Percentiles rank a stretch among this genome's conserved stretches.
phyloP scores from a whole-genome alignment of 805 yeast genomes.

The Kazachstania kunashirensis region DNA sequence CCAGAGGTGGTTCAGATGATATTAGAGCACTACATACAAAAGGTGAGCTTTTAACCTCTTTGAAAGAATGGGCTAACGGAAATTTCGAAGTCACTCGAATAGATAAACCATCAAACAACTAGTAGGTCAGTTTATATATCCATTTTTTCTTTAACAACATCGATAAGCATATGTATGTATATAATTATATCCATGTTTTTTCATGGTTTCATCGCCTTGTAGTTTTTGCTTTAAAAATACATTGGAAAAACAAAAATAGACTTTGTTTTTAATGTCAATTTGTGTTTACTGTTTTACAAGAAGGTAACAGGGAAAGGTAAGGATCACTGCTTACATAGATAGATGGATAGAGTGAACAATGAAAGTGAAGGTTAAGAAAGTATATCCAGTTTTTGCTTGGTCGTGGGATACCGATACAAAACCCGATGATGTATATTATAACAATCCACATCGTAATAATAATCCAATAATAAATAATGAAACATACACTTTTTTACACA shows the following conservation, averaged over 20 bases:
- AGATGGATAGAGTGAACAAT: conserved; percentile 10
- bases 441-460: conserved; percentile 2
- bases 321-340: too few relatives aligned
- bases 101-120: conserved; percentile 17
- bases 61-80: conserved; percentile 32
- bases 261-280: too few relatives aligned
- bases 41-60: conserved; percentile 41
- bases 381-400: conserved; percentile 26
- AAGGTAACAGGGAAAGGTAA: too few relatives aligned
- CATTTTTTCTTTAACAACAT: too few relatives aligned
- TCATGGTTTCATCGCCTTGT: not conserved
- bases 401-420: conserved; percentile 21
- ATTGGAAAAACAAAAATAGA: too few relatives aligned
- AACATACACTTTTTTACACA: conserved; percentile 1
- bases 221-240: not conserved
- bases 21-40: conserved; percentile 50
- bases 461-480: not conserved
- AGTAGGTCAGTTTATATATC: too few relatives aligned
- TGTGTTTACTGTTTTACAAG: too few relatives aligned
- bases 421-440: conserved; percentile 1
- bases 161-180: not conserved
- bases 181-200: not conserved
- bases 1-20: conserved; percentile 88
- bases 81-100: conserved; percentile 11
- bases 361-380: conserved; percentile 16